Base-by-base conservation (phyloP, 2,329 filamentous ascomycete species). In the Cercospora janseana region DNA sequence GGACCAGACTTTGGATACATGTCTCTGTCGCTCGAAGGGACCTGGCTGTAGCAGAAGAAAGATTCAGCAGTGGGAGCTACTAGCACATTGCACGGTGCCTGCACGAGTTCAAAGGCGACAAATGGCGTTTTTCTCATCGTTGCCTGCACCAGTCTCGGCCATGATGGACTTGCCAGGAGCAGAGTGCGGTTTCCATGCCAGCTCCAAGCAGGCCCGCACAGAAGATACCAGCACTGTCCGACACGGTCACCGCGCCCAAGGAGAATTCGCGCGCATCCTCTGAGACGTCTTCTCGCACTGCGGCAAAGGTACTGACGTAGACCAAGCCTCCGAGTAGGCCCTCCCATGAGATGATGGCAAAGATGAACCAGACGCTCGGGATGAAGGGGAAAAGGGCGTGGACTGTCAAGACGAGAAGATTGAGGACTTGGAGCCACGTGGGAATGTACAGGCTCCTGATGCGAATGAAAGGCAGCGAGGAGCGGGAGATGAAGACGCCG, bases 251-350 rank as follows among this genome's bases (percentile, higher is more conserved):
- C 0, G 91, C 92, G 0, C 88, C 84, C 1, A 98, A 73, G 52
- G 88, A 94, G 65, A 97, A 97, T 70, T 98, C 93, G 4, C 92
- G 79, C 46, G 96, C 90, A 24, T 83, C 80, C 4, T 78, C 74
- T 0, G 83, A 82, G 1, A 96, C 83, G 5, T 84, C 83, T 62
- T 96, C 89, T 67, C 89, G 86, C 55, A 98, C 96, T 66, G 94
- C 88, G 0, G 91, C 89, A 69, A 97, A 98, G 0, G 91, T 95
- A 63, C 92, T 95, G 52, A 97, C 91, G 63, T 98, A 98, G 0
- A 97, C 93, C 3, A 89, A 77, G 0, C 93, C 93, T 0, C 93
- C 93, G 0, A 98, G 75, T 9, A 97, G 69, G 0, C 93, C 93
- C 68, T 97, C 93, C 92, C 92, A 97, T 64, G 97, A 93, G 15